phyloP scores from a whole-genome alignment of 2,329 filamentous ascomycete genomes.

The Pleochaeta shiraiana region DNA sequence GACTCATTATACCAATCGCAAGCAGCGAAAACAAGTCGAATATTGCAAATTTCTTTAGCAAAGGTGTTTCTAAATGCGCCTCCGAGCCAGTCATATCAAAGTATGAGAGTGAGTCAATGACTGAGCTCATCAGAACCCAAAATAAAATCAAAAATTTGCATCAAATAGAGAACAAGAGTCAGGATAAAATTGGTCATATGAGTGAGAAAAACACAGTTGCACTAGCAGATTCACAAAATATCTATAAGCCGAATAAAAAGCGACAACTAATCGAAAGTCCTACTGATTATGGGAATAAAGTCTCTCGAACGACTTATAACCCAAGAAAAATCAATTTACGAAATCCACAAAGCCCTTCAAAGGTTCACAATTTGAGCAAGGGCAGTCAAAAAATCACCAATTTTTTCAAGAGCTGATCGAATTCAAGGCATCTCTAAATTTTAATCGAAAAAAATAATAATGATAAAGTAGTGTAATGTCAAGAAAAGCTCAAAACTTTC shows the following conservation, averaged over 20 bases:
- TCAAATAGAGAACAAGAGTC: constrained; percentile 11
- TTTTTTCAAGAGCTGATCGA: constrained; percentile 24
- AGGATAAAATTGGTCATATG: constrained; percentile 12
- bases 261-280: constrained; percentile 13
- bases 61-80: constrained; percentile 16
- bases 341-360: constrained; percentile 12
- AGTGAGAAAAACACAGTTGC: constrained; percentile 15
- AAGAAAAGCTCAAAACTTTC: no score
- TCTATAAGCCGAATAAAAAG: constrained; percentile 13
- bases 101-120: not conserved
- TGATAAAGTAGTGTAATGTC: no score
- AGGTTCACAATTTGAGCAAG: constrained; percentile 12
- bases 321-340: constrained; percentile 7
- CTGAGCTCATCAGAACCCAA: not conserved
- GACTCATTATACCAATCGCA: constrained; percentile 62
- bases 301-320: no score
- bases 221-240: constrained; percentile 11
- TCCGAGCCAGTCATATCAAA: constrained; percentile 5
- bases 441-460: no score
- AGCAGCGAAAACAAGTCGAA: constrained; percentile 80
- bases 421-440: no score
- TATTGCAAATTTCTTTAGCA: constrained; percentile 82
- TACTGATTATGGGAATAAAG: constrained; percentile 14
- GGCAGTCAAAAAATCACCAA: constrained; percentile 27
- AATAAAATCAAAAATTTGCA: constrained; percentile 6